These are phyloP conservation scores for Entophlyctis helioformis DNA, from an alignment of 192 early-diverging fungal species.

Conservation along the genomic window DNA sequence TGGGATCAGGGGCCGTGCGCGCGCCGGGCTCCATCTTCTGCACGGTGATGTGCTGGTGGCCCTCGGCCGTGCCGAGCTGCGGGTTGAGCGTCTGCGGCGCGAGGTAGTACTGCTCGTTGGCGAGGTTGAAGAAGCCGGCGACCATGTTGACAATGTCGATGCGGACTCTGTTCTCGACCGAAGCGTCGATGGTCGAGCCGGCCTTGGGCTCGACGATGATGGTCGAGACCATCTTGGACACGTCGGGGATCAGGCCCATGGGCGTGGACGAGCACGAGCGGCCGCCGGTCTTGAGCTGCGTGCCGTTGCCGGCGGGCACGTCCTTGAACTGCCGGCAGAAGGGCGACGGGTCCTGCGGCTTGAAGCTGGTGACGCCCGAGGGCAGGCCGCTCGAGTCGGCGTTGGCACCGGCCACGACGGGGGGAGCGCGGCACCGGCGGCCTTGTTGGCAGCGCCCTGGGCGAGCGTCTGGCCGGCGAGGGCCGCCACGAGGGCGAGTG, in stretches of 20 bases:
- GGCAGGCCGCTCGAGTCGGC: too few relatives aligned
- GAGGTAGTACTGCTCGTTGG: slow-evolving; percentile 15
- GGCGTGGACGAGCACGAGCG: slow-evolving; percentile 7
- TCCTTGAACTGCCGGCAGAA: too few relatives aligned
- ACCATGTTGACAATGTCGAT: slow-evolving; percentile 15
- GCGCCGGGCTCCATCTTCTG: slow-evolving; percentile 5
- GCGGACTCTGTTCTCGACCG: slow-evolving; percentile 8
- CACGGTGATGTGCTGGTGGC: slow-evolving; percentile 33
- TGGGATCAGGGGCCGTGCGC: slow-evolving; percentile 1
- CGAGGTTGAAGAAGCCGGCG: slow-evolving; percentile 27
- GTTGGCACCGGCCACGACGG: too few relatives aligned
- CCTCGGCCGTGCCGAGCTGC: slow-evolving; percentile 24
- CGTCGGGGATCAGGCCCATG: slow-evolving; percentile 11
- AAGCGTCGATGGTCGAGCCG: slow-evolving; percentile 17
- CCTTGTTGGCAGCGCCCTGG: too few relatives aligned
- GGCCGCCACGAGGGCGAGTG: too few relatives aligned
- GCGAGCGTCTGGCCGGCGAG: too few relatives aligned
- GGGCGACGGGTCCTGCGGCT: too few relatives aligned
- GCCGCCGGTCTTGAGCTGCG: slow-evolving; percentile 7
- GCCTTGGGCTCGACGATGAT: slow-evolving; percentile 15
- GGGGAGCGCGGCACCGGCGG: too few relatives aligned
- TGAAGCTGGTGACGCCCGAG: too few relatives aligned
- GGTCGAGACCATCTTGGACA: slow-evolving; percentile 22
- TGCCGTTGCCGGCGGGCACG: not conserved
- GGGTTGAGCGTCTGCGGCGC: slow-evolving; percentile 24